phyloP scores from a whole-genome alignment of 768 basidiomycete species.

The Paxillus rubicundulus region DNA sequence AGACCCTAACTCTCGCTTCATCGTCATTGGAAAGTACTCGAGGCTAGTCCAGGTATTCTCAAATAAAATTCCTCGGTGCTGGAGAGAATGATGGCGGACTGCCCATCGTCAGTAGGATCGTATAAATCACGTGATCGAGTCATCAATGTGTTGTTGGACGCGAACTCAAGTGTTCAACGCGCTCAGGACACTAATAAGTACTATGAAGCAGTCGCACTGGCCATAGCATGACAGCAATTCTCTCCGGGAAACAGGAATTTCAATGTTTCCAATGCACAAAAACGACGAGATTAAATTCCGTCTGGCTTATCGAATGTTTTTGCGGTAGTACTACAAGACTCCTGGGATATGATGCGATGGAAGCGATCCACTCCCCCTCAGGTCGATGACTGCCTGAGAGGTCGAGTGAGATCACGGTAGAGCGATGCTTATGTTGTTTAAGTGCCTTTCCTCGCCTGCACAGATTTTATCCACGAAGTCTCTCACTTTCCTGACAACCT shows the following conservation, averaged over 20 bases:
- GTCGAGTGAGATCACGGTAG: background rate
- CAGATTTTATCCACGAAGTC: slow-evolving; percentile 38
- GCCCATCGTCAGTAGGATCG: slow-evolving; percentile 31
- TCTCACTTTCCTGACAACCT: slow-evolving; percentile 51
- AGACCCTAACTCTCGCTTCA: slow-evolving; percentile 50
- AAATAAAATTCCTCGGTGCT: slow-evolving; percentile 26
- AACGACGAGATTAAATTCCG: too few relatives aligned
- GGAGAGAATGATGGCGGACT: slow-evolving; percentile 27
- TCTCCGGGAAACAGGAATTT: too few relatives aligned
- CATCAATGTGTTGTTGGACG: background rate
- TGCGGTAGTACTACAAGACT: too few relatives aligned
- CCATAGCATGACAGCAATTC: too few relatives aligned
- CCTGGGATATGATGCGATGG: too few relatives aligned
- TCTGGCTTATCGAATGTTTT: too few relatives aligned
- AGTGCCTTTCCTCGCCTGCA: background rate
- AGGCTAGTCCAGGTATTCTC: slow-evolving; percentile 19
- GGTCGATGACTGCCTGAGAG: too few relatives aligned
- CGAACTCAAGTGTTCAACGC: background rate
- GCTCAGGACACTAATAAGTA: too few relatives aligned
- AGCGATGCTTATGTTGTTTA: too few relatives aligned
- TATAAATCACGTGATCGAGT: slow-evolving; percentile 28
- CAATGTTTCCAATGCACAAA: too few relatives aligned
- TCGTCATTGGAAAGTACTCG: slow-evolving; percentile 35
- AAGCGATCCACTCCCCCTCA: too few relatives aligned
- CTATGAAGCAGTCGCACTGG: background rate